Percentiles rank a stretch among this genome's conserved stretches.
Evolutionary conservation across 75 land plant genomes (phyloP).

Genomic region (Chamaecyparis obtusa): DNA sequence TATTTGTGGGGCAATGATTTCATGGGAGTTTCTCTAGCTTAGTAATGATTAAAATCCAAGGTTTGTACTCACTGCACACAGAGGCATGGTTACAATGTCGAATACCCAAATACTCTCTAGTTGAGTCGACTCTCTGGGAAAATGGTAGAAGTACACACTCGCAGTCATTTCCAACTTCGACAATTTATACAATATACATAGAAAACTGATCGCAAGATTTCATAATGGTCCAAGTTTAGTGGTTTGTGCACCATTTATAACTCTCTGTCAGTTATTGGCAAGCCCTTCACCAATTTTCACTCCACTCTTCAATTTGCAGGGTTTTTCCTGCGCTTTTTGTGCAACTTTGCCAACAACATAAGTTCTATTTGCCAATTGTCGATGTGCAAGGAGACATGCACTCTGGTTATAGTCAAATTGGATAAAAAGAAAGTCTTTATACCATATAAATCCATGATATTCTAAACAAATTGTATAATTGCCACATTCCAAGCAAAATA

Average conservation of each 20-base stretch:
- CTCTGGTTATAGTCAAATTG: not conserved
- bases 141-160: not conserved
- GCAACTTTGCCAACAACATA: not conserved
- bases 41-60: not conserved
- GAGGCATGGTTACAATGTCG: not conserved
- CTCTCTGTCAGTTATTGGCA: not conserved
- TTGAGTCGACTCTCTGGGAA: not conserved
- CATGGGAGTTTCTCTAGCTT: not conserved
- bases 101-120: not conserved
- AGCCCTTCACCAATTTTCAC: not conserved
- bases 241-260: not conserved
- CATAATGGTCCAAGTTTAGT: not conserved
- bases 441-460: not conserved
- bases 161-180: not conserved
- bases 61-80: not conserved
- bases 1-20: not conserved
- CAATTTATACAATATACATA: not conserved
- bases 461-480: not conserved
- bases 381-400: not conserved
- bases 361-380: not conserved
- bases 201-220: not conserved
- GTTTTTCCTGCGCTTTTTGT: not conserved
- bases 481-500: not conserved
- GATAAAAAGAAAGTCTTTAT: not conserved
- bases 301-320: not conserved